Evolutionary conservation across 768 basidiomycete genomes (phyloP).

Genomic region (Dioszegia hungarica): DNA sequence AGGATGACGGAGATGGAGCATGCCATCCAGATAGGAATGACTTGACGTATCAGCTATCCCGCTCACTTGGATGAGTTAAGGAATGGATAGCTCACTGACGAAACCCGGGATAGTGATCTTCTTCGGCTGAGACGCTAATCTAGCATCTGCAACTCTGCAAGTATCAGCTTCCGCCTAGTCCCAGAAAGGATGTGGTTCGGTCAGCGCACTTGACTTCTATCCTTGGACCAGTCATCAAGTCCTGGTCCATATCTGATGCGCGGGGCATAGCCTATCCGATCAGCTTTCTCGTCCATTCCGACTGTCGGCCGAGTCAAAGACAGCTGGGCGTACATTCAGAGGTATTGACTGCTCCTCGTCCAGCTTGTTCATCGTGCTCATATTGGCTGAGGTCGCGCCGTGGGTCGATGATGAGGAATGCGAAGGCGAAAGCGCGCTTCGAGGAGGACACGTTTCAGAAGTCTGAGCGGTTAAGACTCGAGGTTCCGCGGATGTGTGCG

Average conservation of each 20-base stretch:
- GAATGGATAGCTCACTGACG: constrained; percentile 31
- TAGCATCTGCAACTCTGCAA: constrained; percentile 25
- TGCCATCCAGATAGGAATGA: constrained; percentile 82
- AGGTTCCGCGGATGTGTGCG: no score
- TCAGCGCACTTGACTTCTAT: constrained; percentile 41
- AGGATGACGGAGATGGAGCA: constrained; percentile 87
- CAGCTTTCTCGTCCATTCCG: no score
- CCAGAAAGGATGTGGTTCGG: neutral
- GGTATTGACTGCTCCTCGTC: constrained; percentile 37
- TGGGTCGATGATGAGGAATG: no score
- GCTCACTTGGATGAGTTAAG: neutral
- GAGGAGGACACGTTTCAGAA: no score
- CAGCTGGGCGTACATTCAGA: constrained; percentile 40
- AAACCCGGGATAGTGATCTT: constrained; percentile 46
- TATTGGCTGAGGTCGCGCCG: neutral
- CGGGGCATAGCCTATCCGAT: constrained; percentile 37
- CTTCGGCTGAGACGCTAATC: constrained; percentile 32
- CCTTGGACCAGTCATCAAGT: constrained; percentile 32
- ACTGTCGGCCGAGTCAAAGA: no score
- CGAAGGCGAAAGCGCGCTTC: no score
- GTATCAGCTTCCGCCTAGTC: neutral
- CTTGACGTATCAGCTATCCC: constrained; percentile 11
- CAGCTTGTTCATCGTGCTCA: constrained; percentile 9
- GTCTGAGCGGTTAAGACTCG: no score
- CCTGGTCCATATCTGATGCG: constrained; percentile 35